Evolutionary conservation across 2,329 filamentous ascomycete species (phyloP).

Genomic region (Botrytis cinerea): DNA sequence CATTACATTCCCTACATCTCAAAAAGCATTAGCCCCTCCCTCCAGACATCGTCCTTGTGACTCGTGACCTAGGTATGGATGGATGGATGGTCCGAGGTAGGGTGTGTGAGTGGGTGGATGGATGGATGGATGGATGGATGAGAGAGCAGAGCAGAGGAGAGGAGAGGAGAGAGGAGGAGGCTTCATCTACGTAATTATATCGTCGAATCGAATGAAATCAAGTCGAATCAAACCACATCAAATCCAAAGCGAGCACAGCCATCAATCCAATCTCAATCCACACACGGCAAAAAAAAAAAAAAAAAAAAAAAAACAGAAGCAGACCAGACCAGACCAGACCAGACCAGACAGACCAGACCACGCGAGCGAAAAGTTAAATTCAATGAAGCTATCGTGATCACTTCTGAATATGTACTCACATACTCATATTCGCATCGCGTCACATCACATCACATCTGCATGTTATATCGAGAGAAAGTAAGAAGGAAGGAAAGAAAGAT

Average conservation of each 20-base stretch:
- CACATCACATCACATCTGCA: not conserved
- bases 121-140: no score
- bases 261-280: no score
- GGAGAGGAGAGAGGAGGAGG: no score
- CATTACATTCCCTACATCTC: not conserved
- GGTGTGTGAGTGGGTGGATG: not conserved
- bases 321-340: not conserved
- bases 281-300: no score
- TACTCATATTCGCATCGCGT: not conserved
- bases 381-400: constrained; percentile 10
- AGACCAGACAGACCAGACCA: no score
- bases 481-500: not conserved
- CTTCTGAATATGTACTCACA: not conserved
- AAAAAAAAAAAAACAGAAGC: no score
- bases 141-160: not conserved
- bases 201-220: no score
- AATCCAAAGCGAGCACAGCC: not conserved
- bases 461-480: not conserved
- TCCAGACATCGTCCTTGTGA: constrained; percentile 9
- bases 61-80: not conserved
- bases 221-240: no score
- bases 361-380: not conserved
- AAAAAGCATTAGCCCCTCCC: not conserved
- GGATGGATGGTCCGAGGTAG: not conserved
- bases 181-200: not conserved